Evolutionary conservation across 345 rosid genomes (phyloP), one percentile per base, ranked within the genome.

Genomic region (Camelina sativa): DNA sequence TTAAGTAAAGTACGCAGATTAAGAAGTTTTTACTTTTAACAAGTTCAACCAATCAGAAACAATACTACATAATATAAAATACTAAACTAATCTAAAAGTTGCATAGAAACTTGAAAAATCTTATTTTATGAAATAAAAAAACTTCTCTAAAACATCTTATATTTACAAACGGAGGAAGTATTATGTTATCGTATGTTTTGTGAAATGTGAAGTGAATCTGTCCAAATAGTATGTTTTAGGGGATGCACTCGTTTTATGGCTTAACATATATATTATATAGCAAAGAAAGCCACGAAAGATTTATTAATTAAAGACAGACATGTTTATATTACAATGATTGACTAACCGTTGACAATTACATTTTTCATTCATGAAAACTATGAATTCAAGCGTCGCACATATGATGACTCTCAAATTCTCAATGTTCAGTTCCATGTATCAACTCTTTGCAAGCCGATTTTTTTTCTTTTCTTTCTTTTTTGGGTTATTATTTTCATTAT

Each of bases 201-300:
- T 23, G 25, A 23, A 2, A 1, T 61, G 34, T n/a, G 22, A n/a
- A 19, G 34, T n/a, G 22, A n/a, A 19, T 43, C 25, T 63, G 56
- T 65, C 69, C 30, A 47, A 23, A 65, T 30, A 47, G 41, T 47
- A 47, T 65, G 6, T 47, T 43, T 16, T 28, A 28, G 52, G 19
- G 51, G 5, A 46, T 63, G 38, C 38, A 44, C 28, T 62, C 34
- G 66, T 12, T 61, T 8, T 44, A 62, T 8, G 13, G 38, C 67
- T 1, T 23, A 15, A 23, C 30, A 61, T 38, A 6, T 12, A 61
- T 38, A 6, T 12, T 11, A 61, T 38, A 20, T 7, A 59, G 20
- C 11, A 20, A 19, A 16, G 3, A 58, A n/a, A 7, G 8, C 38
- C 20, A 15, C 61, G 3, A 56, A 55, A 16, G 40, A 57, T 57